phyloP scores from a whole-genome alignment of 805 yeast genomes.

The Metschnikowia picachoensis region DNA sequence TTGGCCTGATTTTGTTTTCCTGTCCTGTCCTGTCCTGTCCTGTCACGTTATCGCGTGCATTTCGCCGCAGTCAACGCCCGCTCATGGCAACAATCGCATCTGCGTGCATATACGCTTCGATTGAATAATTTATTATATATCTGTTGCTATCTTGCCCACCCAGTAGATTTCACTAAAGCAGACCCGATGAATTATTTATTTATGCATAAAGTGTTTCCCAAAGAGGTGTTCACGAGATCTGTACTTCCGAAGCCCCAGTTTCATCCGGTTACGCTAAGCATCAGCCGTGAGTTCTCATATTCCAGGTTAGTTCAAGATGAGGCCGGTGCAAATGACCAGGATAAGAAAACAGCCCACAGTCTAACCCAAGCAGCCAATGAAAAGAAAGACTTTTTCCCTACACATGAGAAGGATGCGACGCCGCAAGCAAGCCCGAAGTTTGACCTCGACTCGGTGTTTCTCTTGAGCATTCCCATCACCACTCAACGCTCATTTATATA shows the following conservation, averaged over 20 bases:
- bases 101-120: neutral
- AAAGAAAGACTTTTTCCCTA: neutral
- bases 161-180: too few species aligned
- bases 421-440: neutral
- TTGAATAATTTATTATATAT: too few species aligned
- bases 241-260: too few species aligned
- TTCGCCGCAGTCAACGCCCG: too few species aligned
- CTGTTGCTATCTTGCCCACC: neutral
- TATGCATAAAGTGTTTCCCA: too few species aligned
- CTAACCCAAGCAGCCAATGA: conserved; percentile 2
- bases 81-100: neutral
- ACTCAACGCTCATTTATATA: conserved; percentile 56
- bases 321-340: neutral
- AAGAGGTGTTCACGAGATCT: too few species aligned
- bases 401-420: neutral
- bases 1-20: too few species aligned
- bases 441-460: conserved; percentile 46
- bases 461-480: conserved; percentile 72
- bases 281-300: neutral
- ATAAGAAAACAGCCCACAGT: neutral
- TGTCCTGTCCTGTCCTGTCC: too few species aligned
- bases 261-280: too few species aligned
- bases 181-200: too few species aligned
- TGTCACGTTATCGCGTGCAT: too few species aligned
- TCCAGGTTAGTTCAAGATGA: neutral